Base-by-base conservation (phyloP, 2,329 filamentous ascomycete species). In the Aaosphaeria pasadenensis region DNA sequence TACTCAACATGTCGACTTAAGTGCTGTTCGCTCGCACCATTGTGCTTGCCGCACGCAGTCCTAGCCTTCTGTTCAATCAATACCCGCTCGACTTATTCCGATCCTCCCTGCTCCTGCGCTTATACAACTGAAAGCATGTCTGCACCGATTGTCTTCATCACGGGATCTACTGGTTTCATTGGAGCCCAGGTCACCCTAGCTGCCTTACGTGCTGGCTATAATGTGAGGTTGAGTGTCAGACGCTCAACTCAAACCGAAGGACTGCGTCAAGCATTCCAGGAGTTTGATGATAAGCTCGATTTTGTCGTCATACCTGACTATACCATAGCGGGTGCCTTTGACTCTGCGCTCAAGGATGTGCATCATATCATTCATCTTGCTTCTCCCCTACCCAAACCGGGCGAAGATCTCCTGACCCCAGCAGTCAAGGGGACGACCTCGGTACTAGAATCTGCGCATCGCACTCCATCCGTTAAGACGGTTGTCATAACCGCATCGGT, bases 401-500 rank as follows among this genome's bases (percentile, higher is more conserved):
- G 17, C 17, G 17, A 24, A 41, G 46, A 48, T 24, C 44, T 48
- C 30, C 44, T 48, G 42, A 17, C n/a, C 11, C 46, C 46, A 30
- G 46, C 46, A n/a, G 5, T 45, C 35, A 40, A 48, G 43, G 30
- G 40, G 36, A 48, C 49, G 35, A 28, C 51, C 28, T 39, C 49
- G 5, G 11, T 55, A 29, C 44, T 57, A 24, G 43, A 54, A 39
- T 52, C 59, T 4, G 53, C 53, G 4, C 31, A 36, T 32, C 44
- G 47, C 33, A 38, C 49, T 42, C 45, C 50, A 28, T 50, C 53
- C 30, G 39, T 56, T 31, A 52, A 54, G 44, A 46, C 47, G n/a
- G 45, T 53, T 5, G 51, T 57, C 44, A 56, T 55, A 32, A 55
- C 55, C 30, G 54, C 54, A n/a, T 54, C 52, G n/a, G 47, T 49